Conservation (phyloP, 2,329 filamentous ascomycete genomes). For the Endoconidiophora polonica region DNA sequence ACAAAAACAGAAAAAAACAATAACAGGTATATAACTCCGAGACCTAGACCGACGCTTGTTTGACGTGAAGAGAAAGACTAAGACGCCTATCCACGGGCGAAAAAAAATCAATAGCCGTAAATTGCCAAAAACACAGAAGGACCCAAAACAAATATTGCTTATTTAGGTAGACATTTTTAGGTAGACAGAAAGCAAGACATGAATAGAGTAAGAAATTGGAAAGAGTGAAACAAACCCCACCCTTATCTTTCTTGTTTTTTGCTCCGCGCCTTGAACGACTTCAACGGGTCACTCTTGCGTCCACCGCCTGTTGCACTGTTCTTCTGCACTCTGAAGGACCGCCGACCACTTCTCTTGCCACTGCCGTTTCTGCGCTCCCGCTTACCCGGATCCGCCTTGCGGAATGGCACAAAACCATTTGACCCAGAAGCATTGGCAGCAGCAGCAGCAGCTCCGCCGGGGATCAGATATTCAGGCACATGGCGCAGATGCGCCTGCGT, state of each 20-base stretch:
- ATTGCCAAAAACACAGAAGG: not conserved
- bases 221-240: not conserved
- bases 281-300: slow-evolving; percentile 61
- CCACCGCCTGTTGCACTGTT: slow-evolving; percentile 21
- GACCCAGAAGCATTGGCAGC: slow-evolving; percentile 44
- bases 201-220: not conserved
- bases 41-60: slow-evolving; percentile 10
- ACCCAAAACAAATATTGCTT: not conserved
- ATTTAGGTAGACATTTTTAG: not conserved
- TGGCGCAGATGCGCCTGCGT: slow-evolving; percentile 84
- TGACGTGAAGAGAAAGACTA: slow-evolving; percentile 3
- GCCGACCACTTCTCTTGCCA: slow-evolving; percentile 18
- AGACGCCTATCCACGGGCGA: not conserved
- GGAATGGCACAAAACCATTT: slow-evolving; percentile 60
- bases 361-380: slow-evolving; percentile 29
- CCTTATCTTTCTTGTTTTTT: slow-evolving; percentile 2
- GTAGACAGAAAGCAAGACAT: not conserved
- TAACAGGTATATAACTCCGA: slow-evolving; percentile 1
- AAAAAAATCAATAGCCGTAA: not conserved
- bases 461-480: slow-evolving; percentile 84
- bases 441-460: slow-evolving; percentile 55
- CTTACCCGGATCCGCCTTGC: slow-evolving; percentile 29
- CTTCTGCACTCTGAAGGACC: slow-evolving; percentile 32
- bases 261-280: slow-evolving; percentile 59
- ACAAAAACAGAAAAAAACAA: slow-evolving; percentile 4